These are phyloP conservation scores for Aquilaria agallochum DNA, from an alignment of 441 rosid genomes.

Conservation along the genomic window DNA sequence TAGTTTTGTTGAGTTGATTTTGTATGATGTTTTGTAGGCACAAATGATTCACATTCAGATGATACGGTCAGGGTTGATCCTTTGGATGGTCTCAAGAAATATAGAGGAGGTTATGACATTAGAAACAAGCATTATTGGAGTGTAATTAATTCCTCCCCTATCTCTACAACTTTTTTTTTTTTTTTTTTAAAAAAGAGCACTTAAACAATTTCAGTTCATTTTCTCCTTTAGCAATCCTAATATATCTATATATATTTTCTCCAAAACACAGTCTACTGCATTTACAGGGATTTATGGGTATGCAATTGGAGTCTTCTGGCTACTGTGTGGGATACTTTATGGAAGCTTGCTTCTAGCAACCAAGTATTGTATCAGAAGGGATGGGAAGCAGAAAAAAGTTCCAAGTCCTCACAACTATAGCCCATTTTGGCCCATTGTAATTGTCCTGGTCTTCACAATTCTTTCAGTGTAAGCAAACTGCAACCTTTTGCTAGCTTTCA, in stretches of 20 bases:
- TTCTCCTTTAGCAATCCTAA: no score
- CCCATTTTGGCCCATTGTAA: slow-evolving; percentile 30
- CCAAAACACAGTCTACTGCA: slow-evolving; percentile 43
- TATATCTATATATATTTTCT: no score
- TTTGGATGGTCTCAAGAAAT: slow-evolving; percentile 40
- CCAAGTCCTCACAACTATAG: slow-evolving; percentile 25
- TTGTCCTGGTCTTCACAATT: slow-evolving; percentile 38
- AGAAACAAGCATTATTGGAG: slow-evolving; percentile 74
- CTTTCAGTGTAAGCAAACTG: slow-evolving; percentile 48
- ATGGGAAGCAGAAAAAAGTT: slow-evolving; percentile 25
- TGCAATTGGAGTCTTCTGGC: slow-evolving; percentile 47
- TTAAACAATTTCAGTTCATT: no score
- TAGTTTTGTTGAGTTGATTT: no score
- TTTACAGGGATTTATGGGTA: slow-evolving; percentile 65
- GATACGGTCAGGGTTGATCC: slow-evolving; percentile 64
- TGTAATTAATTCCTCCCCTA: slow-evolving; percentile 32
- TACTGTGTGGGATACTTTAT: slow-evolving; percentile 41
- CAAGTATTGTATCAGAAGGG: slow-evolving; percentile 23
- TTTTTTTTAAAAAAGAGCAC: not conserved
- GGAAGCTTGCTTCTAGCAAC: slow-evolving; percentile 25
- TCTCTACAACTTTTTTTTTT: no score
- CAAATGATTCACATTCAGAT: slow-evolving; percentile 28
- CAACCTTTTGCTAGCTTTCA: not conserved
- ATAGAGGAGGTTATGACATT: slow-evolving; percentile 69
- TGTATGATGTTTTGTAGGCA: slow-evolving; percentile 21